Evolutionary conservation across 129 eudicot genomes (phyloP), one percentile per base, ranked within the genome.

Genomic region (Flaveria robusta): DNA sequence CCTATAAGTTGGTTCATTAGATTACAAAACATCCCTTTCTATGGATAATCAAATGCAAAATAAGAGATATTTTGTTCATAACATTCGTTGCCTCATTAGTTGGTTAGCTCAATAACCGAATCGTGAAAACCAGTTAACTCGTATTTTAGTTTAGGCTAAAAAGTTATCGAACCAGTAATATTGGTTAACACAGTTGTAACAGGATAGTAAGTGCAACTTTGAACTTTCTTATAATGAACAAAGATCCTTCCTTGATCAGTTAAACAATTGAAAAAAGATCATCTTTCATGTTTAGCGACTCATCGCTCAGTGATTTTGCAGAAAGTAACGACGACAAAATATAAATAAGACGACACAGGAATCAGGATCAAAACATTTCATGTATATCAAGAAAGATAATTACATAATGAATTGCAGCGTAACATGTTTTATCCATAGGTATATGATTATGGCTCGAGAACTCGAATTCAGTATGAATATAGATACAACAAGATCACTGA

Each of bases 361-460:
- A 54, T 39, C 45, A 26, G 13, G 64, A 80, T 66, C 50, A 54
- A 70, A 65, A 68, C 72, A 79, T 60, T 63, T 71, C 62, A 65
- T 79, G 74, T 79, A 79, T 79, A 63, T 9, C 79, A 52, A 63
- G 74, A 52, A 34, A 13, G 27, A 59, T 73, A 80, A 62, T 80
- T 80, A 73, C 52, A 79, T 27, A 22, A 70, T 31, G 77, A 70
- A 49, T 78, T 60, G n/a, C 64, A 46, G 51, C n/a, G 20, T 66
- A 66, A 76, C 49, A 43, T 51, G 39, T 75, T 77, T 54, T 59
- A 70, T 19, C 43, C 23, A 72, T 26, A 24, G 16, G 83, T 72
- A 52, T 52, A 79, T 52, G 51, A 69, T 22, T 71, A 70, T 14
- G 29, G 52, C 26, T 26, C 2, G 24, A 59, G 51, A 58, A 47